A percentile compares a stretch with the other conserved stretches of the same genome.
Evolutionary conservation across 1,139 yeast species (phyloP).

Genomic region (Scheffersomyces insectosa): DNA sequence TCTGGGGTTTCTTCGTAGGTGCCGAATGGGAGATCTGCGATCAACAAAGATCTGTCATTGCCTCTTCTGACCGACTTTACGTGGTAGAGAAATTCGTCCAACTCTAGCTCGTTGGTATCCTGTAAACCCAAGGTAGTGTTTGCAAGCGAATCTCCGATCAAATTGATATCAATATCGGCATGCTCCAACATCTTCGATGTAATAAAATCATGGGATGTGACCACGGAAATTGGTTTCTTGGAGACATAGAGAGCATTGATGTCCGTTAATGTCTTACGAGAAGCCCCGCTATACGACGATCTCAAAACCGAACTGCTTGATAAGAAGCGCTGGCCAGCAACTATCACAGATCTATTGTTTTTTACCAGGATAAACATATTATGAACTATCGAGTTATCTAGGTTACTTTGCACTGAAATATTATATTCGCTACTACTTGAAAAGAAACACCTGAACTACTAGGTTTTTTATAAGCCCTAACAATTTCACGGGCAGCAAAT

Average conservation of each 20-base stretch:
- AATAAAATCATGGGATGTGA: slow-evolving; percentile 87
- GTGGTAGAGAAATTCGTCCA: slow-evolving; percentile 80
- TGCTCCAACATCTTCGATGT: slow-evolving; percentile 72
- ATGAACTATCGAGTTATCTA: too few species aligned
- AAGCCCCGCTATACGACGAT: slow-evolving; percentile 11
- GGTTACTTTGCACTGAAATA: too few species aligned
- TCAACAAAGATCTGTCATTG: slow-evolving; percentile 58
- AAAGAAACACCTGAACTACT: too few species aligned
- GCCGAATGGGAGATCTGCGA: slow-evolving; percentile 94
- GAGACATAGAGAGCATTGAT: slow-evolving; percentile 41
- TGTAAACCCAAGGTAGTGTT: slow-evolving; percentile 87
- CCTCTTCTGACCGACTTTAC: slow-evolving; percentile 78
- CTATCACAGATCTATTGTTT: too few species aligned
- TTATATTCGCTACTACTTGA: too few species aligned
- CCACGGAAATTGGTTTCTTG: slow-evolving; percentile 62
- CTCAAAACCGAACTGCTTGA: slow-evolving; percentile 8
- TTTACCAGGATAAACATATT: too few species aligned
- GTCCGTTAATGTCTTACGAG: slow-evolving; percentile 38
- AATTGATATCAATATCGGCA: slow-evolving; percentile 66
- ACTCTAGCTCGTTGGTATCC: slow-evolving; percentile 70
- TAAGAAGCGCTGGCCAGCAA: slow-evolving; percentile 1
- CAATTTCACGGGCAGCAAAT: too few species aligned
- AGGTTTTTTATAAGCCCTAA: too few species aligned
- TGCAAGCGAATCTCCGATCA: slow-evolving; percentile 91
- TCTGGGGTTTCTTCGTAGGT: slow-evolving; percentile 66